Base-by-base conservation (phyloP, 805 yeast species). In the Debaryomyces tyrocola region DNA sequence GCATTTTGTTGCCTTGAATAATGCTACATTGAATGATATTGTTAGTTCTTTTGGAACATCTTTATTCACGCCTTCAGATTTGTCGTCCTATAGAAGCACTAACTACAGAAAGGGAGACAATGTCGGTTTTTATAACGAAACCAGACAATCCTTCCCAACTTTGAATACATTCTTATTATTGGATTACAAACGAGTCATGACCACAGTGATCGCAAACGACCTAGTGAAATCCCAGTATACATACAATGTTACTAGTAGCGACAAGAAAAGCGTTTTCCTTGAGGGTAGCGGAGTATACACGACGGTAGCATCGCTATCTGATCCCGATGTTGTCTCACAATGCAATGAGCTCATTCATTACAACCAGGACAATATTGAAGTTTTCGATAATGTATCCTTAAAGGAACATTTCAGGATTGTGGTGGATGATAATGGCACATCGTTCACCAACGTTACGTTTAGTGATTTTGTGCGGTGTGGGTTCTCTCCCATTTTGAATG, bases 401-500 rank as follows among this genome's bases (percentile, higher is more conserved):
- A 37, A 43, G 7, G 44, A 63, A 3, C 60, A 57, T 29, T 72
- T 70, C 49, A 48, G 67, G 28, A 59, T 55, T 41, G 57, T 65
- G 6, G 21, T 57, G 7, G 84, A 83, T 51, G 50, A 62, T 24
- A 54, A 59, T 1, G 54, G 51, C 0, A 31, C 38, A 10, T 68
- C 71, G 1, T 84, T 79, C 56, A 62, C 76, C 0, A 52, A 66
- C 12, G 49, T 46, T 0, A 52, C 76, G 1, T 65, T 83, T 34
- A 56, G 58, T 34, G 52, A 65, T 2, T 71, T 72, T 37, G 59
- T 83, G 4, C 48, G 63, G 17, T 74, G 84, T 54, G 97, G 97
- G 0, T 77, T 69, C 44, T 75, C 87, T 0, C 90, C 96, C 0
- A 74, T 89, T 0, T 60, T 90, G 24, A 65, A 77, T 65, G 51